A percentile compares a stretch with the other conserved stretches of the same genome.
Conservation (phyloP, 257 asterid species). For the Scutellaria baicalensis region DNA sequence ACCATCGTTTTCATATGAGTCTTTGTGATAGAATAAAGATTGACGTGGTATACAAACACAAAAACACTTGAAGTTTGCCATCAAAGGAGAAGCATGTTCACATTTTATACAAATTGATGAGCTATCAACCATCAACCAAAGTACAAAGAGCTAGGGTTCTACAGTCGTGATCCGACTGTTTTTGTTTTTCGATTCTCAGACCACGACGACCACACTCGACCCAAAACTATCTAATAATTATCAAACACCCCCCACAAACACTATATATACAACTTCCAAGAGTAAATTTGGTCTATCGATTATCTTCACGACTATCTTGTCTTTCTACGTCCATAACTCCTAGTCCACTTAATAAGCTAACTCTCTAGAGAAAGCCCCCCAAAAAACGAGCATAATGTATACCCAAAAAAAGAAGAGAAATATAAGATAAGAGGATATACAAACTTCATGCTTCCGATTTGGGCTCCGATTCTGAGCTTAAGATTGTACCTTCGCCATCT, state of each 20-base stretch:
- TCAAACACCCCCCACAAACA: conserved; percentile 27
- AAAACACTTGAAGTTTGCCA: conserved; percentile 19
- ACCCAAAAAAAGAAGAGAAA: conserved; percentile 15
- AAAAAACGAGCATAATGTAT: conserved; percentile 15
- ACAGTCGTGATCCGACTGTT: not conserved
- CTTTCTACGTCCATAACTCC: conserved; percentile 12
- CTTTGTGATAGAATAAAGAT: too few species aligned
- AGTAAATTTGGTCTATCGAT: not conserved
- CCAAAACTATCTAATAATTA: conserved; percentile 10
- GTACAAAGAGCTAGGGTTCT: conserved; percentile 3
- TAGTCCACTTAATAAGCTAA: conserved; percentile 15
- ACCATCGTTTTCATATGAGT: too few species aligned
- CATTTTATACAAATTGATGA: conserved; percentile 19
- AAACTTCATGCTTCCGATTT: conserved; percentile 38
- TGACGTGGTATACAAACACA: not conserved
- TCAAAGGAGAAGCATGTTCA: conserved; percentile 29
- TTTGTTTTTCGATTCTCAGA: not conserved
- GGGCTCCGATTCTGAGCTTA: conserved; percentile 42
- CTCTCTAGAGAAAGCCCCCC: conserved; percentile 20
- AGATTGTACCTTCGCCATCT: conserved; percentile 35
- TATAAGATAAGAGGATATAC: conserved; percentile 10
- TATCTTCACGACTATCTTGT: too few species aligned
- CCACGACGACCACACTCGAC: not conserved
- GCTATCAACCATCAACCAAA: conserved; percentile 9
- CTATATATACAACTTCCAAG: conserved; percentile 28